phyloP scores from a whole-genome alignment of 441 rosid species.

The Viola pubescens region DNA sequence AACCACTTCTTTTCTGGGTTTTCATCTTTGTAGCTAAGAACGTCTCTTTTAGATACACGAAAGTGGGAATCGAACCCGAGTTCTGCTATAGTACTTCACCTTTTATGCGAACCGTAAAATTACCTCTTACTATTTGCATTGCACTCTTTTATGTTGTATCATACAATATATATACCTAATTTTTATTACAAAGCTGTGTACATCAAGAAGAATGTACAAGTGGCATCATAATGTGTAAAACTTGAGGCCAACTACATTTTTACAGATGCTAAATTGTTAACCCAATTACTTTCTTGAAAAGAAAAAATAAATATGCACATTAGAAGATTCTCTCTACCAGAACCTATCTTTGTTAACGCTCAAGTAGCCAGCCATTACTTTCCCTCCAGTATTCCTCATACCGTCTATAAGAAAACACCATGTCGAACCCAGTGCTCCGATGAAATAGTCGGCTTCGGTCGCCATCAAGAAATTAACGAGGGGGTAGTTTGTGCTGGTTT shows the following conservation, averaged over 20 bases:
- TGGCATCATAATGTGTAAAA: neutral
- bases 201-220: slow-evolving; percentile 6
- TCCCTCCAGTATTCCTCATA: slow-evolving; percentile 94
- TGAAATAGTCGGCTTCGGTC: slow-evolving; percentile 71
- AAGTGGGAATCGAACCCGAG: too few relatives aligned
- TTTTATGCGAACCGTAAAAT: too few relatives aligned
- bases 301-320: neutral
- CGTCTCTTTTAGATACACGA: too few relatives aligned
- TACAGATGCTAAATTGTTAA: neutral
- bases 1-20: slow-evolving; percentile 23
- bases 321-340: slow-evolving; percentile 40
- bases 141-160: too few relatives aligned
- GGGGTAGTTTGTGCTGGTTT: slow-evolving; percentile 85
- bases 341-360: slow-evolving; percentile 89
- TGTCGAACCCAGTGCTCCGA: slow-evolving; percentile 92
- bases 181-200: neutral
- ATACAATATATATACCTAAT: too few relatives aligned
- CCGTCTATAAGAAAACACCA: slow-evolving; percentile 97
- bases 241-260: neutral
- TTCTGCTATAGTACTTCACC: too few relatives aligned
- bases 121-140: too few relatives aligned
- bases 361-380: slow-evolving; percentile 86
- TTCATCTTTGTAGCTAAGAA: slow-evolving; percentile 31
- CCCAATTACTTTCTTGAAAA: neutral
- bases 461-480: slow-evolving; percentile 93